Evolutionary conservation across 306 rosid genomes (phyloP).

Genomic region (Trichosanthes cucumerina): DNA sequence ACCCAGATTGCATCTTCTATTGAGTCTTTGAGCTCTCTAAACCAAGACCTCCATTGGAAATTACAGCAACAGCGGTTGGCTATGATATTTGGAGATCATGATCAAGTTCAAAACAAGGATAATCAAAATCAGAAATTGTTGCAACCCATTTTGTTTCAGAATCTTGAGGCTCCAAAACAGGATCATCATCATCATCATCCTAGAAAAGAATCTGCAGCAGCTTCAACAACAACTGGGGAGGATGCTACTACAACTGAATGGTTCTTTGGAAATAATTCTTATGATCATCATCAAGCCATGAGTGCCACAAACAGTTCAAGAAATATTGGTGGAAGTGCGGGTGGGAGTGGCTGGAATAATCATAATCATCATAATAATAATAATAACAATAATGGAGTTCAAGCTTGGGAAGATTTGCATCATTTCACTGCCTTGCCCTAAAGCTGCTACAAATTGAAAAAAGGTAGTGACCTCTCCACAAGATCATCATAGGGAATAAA

Average conservation of each 20-base stretch:
- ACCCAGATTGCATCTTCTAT: constrained; percentile 51
- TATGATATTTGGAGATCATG: constrained; percentile 43
- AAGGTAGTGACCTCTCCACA: neutral
- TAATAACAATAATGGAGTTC: neutral
- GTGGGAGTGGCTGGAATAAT: neutral
- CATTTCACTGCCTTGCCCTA: constrained; percentile 5
- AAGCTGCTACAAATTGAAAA: neutral
- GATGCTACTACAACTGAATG: neutral
- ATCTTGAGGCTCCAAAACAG: constrained; percentile 30
- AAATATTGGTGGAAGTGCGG: neutral
- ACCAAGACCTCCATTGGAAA: constrained; percentile 96
- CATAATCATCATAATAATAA: neutral
- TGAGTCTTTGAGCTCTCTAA: constrained; percentile 78
- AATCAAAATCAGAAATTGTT: constrained; percentile 31
- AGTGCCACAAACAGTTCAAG: neutral
- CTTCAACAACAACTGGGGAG: neutral
- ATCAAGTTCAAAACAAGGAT: constrained; percentile 20
- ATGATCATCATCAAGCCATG: neutral
- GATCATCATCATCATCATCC: constrained; percentile 3
- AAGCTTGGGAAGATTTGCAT: constrained; percentile 5
- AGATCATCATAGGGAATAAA: neutral
- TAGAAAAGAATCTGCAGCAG: neutral
- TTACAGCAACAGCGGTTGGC: constrained; percentile 78
- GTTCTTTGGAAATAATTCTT: neutral
- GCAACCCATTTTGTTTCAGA: constrained; percentile 53